phyloP scores from a whole-genome alignment of 2,329 filamentous ascomycete species.

The Cercospora nicotianae region DNA sequence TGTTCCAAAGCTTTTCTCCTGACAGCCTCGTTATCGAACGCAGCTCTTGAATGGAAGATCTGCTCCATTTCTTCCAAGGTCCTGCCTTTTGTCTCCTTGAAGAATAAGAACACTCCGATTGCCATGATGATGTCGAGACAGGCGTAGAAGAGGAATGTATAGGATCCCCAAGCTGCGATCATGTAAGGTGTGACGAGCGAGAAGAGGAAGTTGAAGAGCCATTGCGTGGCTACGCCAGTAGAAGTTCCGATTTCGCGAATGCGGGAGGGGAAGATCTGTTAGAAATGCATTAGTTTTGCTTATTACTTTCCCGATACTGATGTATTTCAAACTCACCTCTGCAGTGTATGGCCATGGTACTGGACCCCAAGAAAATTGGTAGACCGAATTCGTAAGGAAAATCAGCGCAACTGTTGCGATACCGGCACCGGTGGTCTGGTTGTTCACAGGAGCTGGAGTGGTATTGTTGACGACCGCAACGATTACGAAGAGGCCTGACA shows the following conservation, averaged over 20 bases:
- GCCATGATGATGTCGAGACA: conserved; percentile 48
- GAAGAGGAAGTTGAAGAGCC: conserved; percentile 55
- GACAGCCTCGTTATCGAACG: conserved; percentile 32
- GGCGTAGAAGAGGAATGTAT: conserved; percentile 48
- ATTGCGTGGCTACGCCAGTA: conserved; percentile 53
- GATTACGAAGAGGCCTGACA: conserved; percentile 41
- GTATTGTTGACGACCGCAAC: conserved; percentile 39
- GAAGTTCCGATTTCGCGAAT: conserved; percentile 54
- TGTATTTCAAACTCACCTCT: conserved; percentile 25
- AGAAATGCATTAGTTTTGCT: too few species aligned
- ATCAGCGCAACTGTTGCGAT: conserved; percentile 57
- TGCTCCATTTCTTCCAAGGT: conserved; percentile 41
- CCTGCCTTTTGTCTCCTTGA: conserved; percentile 42
- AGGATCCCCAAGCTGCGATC: conserved; percentile 53
- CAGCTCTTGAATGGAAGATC: conserved; percentile 30
- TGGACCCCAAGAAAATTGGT: conserved; percentile 56
- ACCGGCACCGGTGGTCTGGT: conserved; percentile 40
- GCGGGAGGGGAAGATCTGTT: conserved; percentile 53
- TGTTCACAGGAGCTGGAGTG: conserved; percentile 29
- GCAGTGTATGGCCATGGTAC: conserved; percentile 53
- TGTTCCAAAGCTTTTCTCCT: conserved; percentile 22
- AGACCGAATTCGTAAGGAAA: conserved; percentile 56
- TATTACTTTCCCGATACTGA: too few species aligned
- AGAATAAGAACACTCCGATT: conserved; percentile 41
- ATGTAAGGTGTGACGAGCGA: conserved; percentile 53